These are phyloP conservation scores for Dentipellis fragilis DNA, from an alignment of 768 basidiomycete genomes.

Conservation along the genomic window DNA sequence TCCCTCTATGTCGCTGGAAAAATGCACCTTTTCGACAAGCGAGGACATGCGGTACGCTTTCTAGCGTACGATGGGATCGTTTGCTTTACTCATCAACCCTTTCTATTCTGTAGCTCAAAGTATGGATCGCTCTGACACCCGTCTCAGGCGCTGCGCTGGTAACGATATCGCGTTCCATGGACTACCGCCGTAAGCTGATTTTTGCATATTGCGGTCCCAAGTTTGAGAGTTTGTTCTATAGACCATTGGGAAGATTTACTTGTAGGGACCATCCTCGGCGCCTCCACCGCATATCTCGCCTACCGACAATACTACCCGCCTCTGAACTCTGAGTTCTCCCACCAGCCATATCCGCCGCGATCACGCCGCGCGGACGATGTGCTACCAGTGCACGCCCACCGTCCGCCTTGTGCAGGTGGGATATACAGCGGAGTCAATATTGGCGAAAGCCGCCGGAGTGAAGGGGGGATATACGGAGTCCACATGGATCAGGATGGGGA, in stretches of 20 bases:
- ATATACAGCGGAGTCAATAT: not conserved
- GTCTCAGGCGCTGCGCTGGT: conserved; percentile 69
- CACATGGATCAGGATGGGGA: not conserved
- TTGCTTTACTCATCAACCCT: too few species aligned
- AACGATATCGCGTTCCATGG: conserved; percentile 85
- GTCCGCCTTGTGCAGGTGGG: not conserved
- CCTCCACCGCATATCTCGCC: conserved; percentile 59
- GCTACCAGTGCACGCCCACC: not conserved
- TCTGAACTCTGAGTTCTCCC: conserved; percentile 48
- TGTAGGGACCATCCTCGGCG: conserved; percentile 68
- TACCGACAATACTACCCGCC: conserved; percentile 82
- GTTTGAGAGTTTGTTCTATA: conserved; percentile 20
- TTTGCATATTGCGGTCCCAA: conserved; percentile 1
- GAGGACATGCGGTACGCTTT: conserved; percentile 54
- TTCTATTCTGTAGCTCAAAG: conserved; percentile 33
- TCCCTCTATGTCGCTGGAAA: conserved; percentile 88
- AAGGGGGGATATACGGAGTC: not conserved
- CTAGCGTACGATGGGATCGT: not conserved
- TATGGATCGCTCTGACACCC: conserved; percentile 77
- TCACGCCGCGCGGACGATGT: conserved; percentile 30
- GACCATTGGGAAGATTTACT: conserved; percentile 92
- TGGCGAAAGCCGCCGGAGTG: not conserved
- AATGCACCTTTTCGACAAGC: conserved; percentile 77
- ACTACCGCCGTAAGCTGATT: conserved; percentile 62
- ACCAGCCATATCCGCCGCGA: conserved; percentile 64